Base-by-base conservation (phyloP, 1,284 basidiomycete species). In the Xerocomus nothofagi region DNA sequence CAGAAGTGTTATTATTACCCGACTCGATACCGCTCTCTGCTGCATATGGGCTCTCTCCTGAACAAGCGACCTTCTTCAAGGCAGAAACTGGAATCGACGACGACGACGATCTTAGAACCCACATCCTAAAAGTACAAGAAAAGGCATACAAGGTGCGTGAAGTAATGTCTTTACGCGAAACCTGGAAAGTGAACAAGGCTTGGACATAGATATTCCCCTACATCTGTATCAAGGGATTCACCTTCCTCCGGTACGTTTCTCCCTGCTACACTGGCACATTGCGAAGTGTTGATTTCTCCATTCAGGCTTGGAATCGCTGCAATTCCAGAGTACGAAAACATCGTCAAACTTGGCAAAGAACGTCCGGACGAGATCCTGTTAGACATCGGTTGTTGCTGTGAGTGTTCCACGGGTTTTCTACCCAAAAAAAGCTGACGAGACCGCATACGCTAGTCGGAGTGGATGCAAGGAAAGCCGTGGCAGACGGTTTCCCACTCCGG, bases 381-480 rank as follows among this genome's bases (percentile, higher is more conserved):
- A 4, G 65, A 67, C 20, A 24, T 67, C 11, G 62, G 65, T 17
- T 55, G 54, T 14, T 66, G 65, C 18, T 60, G 65, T 66, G 30
- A 49, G 63, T 55, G 11, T 12, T 15, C 5, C 2, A 0, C 6
- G 6, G 11, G 20, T 14, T 20, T 11, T 20, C 12, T 11, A 37
- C 30, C 3, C 12, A 17, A 3, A 2, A 6, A n/a, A 6, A 6
- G 5, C 18, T 45, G 33, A 54, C 8, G 30, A 15, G 14, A 27
- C 23, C 6, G 7, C 15, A 15, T 26, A 1, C 14, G 10, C 32
- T n/a, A 64, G 65, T 64, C 33, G 60, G 63, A n/a, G 54, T 54
- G 30, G 62, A 64, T 29, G 52, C 54, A 1, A 64, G 65, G 41
- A 67, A 56, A 34, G 55, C 45, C 2, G 53, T 53, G 8, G 50